Percentiles rank a stretch among this genome's conserved stretches.
Evolutionary conservation across 2,329 filamentous ascomycete species (phyloP).

Genomic region (Pyrenochaeta sp.): DNA sequence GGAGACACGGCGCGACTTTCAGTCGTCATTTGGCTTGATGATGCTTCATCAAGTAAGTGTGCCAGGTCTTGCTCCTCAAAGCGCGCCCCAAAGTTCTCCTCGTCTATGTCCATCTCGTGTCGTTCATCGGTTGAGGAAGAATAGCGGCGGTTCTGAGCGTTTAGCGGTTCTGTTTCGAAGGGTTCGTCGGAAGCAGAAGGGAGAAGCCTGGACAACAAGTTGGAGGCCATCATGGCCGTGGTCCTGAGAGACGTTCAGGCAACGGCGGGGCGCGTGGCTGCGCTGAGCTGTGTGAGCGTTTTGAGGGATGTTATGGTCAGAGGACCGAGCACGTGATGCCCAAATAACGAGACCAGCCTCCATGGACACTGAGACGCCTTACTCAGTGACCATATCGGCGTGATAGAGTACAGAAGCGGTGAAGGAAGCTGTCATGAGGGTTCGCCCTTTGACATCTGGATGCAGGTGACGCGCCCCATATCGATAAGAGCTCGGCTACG

Average conservation of each 20-base stretch:
- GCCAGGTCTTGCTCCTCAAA: constrained; percentile 67
- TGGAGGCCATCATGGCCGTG: constrained; percentile 60
- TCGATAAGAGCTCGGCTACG: constrained; percentile 38
- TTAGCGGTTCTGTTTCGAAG: constrained; percentile 53
- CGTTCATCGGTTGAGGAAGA: constrained; percentile 50
- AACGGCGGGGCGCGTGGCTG: constrained; percentile 39
- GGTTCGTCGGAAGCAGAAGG: constrained; percentile 58
- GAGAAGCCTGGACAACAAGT: constrained; percentile 62
- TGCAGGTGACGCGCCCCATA: constrained; percentile 38
- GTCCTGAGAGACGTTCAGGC: constrained; percentile 26
- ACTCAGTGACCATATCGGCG: constrained; percentile 28
- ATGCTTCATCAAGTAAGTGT: constrained; percentile 62
- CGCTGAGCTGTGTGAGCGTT: constrained; percentile 18
- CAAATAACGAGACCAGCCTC: constrained; percentile 21
- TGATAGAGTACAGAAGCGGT: constrained; percentile 20
- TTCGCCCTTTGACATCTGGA: constrained; percentile 19
- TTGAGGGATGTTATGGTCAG: constrained; percentile 18
- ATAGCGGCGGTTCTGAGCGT: constrained; percentile 27
- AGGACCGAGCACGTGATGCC: constrained; percentile 27
- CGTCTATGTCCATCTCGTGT: constrained; percentile 59
- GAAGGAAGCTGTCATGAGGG: constrained; percentile 33
- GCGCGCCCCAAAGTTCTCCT: constrained; percentile 58
- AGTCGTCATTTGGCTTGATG: constrained; percentile 57
- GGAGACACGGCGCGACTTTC: constrained; percentile 52
- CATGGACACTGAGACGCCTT: constrained; percentile 28